Evolutionary conservation across 2,329 filamentous ascomycete genomes (phyloP), one percentile per base, ranked within the genome.

Genomic region (Nothophaeocryptopus gaeumannii): DNA sequence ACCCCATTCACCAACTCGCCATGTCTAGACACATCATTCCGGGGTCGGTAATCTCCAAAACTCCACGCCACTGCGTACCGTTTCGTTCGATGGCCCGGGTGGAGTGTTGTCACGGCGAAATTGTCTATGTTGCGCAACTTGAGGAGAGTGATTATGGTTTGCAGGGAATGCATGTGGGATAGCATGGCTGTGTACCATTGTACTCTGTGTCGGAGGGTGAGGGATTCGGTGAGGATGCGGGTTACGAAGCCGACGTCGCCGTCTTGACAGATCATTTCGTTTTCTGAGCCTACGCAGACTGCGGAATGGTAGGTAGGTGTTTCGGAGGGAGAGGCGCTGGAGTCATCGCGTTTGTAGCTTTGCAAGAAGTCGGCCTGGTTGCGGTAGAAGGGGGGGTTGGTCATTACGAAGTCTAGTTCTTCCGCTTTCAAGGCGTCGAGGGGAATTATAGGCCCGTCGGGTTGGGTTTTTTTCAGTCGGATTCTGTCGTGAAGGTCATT

Each of bases 181-280:
- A 97, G 75, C 89, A 97, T 95, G 46, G 84, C 84, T 1, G 86
- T 93, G 68, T 93, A 97, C 93, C 93, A 99, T 53, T 81, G 80
- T 0, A 95, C 82, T 8, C 77, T 76, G 0, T 79, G 74, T 13
- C 74, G 72, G 1, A 89, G 71, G 0, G 66, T 52, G 0, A 86
- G 67, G 31, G 85, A 89, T 66, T 95, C 87, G 0, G 78, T 71
- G 4, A 95, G 74, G 55, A 96, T 85, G 5, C 81, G 78, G 1
- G 74, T 71, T 3, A 89, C 83, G 66, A 96, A 95, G 3, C 78
- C 81, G 1, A 88, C 72, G 66, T 96, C 90, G 1, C 90, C 90
- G 2, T 89, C 89, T 7, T 54, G 51, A 40, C 61, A 64, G 15
- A 97, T 84, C 92, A 97, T 96, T 68, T 99, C 93, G 1, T 84